Evolutionary conservation across 208 protist genomes (phyloP), one percentile per base, ranked within the genome.

Genomic region (Wallacemonas sp.): DNA sequence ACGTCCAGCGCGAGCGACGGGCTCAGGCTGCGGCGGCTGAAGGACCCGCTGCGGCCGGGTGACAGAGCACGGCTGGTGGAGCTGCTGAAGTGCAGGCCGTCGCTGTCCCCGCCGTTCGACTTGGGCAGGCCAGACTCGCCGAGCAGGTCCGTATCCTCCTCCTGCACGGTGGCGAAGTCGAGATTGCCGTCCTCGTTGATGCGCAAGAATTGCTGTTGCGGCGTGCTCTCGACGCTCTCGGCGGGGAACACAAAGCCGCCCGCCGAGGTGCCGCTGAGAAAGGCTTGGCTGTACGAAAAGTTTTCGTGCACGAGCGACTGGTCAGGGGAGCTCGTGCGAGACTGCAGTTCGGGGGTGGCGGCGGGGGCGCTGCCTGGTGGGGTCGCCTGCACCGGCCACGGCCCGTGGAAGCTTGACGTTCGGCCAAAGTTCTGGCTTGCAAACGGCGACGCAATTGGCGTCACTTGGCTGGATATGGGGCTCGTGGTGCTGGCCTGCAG

Each of bases 141-240:
- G 11, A 78, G 39, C 22, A 74, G 44, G 41, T 86, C 84, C 42
- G 74, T 28, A 61, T 94, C 89, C 7, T 94, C 82, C 23, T 90
- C 89, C 2, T 70, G 72, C 2, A 86, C 65, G 45, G 72, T 66
- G 42, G 84, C 86, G 59, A 91, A 76, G 49, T 94, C 89, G n/a
- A 94, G 75, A 65, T 81, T 89, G 33, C 89, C 89, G 32, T 86
- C 77, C 18, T 87, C 81, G 65, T 91, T 94, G 73, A 94, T 90
- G 45, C 89, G 84, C 33, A 94, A 66, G 61, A 84, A 92, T 74
- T 94, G 89, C 62, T 89, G 82, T 36, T 70, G 61, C 22, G 81
- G 71, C 12, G 75, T 61, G 18, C n/a, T 41, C 26, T 81, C 46
- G 62, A 73, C 39, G 29, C 77, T 68, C 26, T 82, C 79, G 2